Evolutionary conservation across 768 basidiomycete genomes (phyloP).

Genomic region (Nidula microcarpa): DNA sequence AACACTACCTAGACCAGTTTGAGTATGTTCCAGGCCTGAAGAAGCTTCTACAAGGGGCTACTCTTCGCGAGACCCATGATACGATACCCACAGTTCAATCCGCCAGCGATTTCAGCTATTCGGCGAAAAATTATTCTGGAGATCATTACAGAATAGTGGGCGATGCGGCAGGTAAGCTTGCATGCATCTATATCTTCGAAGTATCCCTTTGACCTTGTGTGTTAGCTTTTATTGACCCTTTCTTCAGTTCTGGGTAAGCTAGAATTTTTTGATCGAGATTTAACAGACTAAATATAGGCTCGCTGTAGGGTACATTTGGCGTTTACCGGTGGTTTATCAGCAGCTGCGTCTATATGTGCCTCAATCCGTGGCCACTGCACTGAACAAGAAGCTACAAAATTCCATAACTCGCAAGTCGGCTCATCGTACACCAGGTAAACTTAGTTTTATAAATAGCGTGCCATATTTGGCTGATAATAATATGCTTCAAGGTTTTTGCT

Average conservation of each 20-base stretch:
- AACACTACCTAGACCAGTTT: slow-evolving; percentile 25
- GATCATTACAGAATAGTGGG: no score
- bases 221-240: slow-evolving; percentile 2
- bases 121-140: no score
- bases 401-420: not conserved
- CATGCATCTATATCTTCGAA: no score
- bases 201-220: no score
- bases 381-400: not conserved
- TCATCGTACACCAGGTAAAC: slow-evolving; percentile 1
- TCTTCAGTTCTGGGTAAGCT: not conserved
- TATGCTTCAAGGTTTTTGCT: not conserved
- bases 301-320: slow-evolving; percentile 1
- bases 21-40: slow-evolving; percentile 18
- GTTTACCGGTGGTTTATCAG: not conserved
- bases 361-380: slow-evolving; percentile 1
- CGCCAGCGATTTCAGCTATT: no score
- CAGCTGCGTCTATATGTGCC: not conserved
- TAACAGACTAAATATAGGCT: no score
- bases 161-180: no score
- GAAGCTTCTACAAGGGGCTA: slow-evolving; percentile 18
- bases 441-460: not conserved
- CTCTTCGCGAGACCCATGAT: not conserved
- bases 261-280: no score
- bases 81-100: no score
- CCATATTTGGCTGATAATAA: not conserved